Percentiles rank a stretch among this genome's conserved stretches.
Evolutionary conservation across 257 asterid genomes (phyloP).

Genomic region (Plectranthus barbatus): DNA sequence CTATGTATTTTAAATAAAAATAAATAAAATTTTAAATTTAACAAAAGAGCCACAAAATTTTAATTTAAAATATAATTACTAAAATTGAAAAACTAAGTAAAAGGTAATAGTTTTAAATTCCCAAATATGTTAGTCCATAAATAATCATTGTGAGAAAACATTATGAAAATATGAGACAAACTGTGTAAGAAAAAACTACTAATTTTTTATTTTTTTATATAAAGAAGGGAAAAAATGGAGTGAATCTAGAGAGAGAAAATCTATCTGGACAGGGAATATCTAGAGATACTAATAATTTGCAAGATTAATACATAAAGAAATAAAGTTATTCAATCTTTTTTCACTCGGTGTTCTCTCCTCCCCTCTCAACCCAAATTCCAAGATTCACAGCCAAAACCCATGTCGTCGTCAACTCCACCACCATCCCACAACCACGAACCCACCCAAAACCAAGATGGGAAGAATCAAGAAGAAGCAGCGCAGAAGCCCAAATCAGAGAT

Average conservation of each 20-base stretch:
- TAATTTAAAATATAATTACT: too few relatives aligned
- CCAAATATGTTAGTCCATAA: too few relatives aligned
- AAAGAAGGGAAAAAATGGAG: not conserved
- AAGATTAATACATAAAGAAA: not conserved
- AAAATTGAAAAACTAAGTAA: too few relatives aligned
- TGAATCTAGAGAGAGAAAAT: slow-evolving; percentile 21
- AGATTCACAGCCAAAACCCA: slow-evolving; percentile 17
- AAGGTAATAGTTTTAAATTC: too few relatives aligned
- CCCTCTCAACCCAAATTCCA: slow-evolving; percentile 4
- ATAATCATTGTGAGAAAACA: too few relatives aligned
- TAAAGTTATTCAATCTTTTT: not conserved
- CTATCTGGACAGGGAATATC: slow-evolving; percentile 4
- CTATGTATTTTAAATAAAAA: too few relatives aligned
- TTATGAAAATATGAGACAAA: not conserved
- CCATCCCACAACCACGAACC: slow-evolving; percentile 24
- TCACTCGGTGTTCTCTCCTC: not conserved
- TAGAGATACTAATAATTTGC: not conserved
- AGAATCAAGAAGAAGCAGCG: not conserved
- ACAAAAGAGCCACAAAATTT: too few relatives aligned
- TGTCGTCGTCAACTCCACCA: slow-evolving; percentile 35
- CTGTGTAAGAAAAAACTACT: not conserved
- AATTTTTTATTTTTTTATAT: not conserved
- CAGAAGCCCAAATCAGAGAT: slow-evolving; percentile 33
- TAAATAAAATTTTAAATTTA: too few relatives aligned
- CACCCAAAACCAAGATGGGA: slow-evolving; percentile 6